Evolutionary conservation across 2,329 filamentous ascomycete genomes (phyloP), one percentile per base, ranked within the genome.

Genomic region (Colletotrichum graminicola): DNA sequence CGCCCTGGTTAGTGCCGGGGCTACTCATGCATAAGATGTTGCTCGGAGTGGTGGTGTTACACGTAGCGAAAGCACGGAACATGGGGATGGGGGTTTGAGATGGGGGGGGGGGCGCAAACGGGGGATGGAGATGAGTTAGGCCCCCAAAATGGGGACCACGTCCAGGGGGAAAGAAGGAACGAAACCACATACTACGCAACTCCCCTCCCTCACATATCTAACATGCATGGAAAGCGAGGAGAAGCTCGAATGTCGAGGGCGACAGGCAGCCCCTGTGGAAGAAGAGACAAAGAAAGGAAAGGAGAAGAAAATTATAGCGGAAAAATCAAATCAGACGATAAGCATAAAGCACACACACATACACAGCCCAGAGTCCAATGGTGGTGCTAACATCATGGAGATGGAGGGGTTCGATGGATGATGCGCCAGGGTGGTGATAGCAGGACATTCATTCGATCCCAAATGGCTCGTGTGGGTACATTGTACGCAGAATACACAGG

Each of bases 1-100:
- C 54, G 69, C 69, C 68, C 65, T 71, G 49, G 59, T 71, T 71
- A 69, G 65, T 63, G 52, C 45, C 68, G 65, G 59, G 62, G 64
- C 65, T 61, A 63, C 52, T 63, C 68, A 68, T 71, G 68, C 65
- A 54, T 68, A 63, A 47, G 57, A 68, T 59, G 47, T 62, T 59
- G 68, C 39, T 59, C 39, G 32, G 62, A 60, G 59, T 39, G 65
- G 56, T 62, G 32, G 59, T 47, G 59, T 45, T 39, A 57, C 16
- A 57, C 59, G 43, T 51, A 62, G 60, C 45, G 68, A 59, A 29
- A 55, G 68, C 52, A 71, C 62, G 56, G 67, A 71, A 66, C 55
- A 62, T 43, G 64, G 51, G 61, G 63, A 71, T 66, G 51, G 49
- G 49, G 36, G 56, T 41, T 57, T 70, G 67, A 63, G 39, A 70